Evolutionary conservation across 2,329 filamentous ascomycete genomes (phyloP), one percentile per base, ranked within the genome.

Genomic region (Neophaeococcomyces mojaviensis): DNA sequence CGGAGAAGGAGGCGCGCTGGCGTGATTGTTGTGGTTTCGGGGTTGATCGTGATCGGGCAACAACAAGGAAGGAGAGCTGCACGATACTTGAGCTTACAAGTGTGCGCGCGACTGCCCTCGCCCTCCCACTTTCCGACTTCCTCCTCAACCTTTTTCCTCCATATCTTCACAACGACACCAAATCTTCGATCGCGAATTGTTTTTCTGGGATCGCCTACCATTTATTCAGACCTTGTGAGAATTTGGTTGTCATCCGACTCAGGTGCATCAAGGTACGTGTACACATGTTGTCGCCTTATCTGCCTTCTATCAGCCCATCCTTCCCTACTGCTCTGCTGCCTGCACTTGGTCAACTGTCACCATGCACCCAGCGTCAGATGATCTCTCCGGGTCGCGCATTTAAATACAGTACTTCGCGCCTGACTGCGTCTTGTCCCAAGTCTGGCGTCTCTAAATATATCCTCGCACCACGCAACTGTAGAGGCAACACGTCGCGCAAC

Each of bases 241-340:
- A 39, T 53, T 47, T 52, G 24, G 44, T 39, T 26, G 35, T 10
- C 24, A 38, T 34, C 47, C 44, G 43, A 54, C 51, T 30, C n/a
- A 28, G 44, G 16, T 19, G 41, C 49, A 35, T 16, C 46, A 44
- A 55, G 53, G 53, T 57, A 57, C 32, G 55, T 52, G 33, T 30
- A 47, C 37, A 49, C 44, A 41, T 43, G 42, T 35, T 33, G 20
- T 45, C 26, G 22, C 35, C 47, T 48, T 47, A 53, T 52, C 49
- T 35, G 28, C 30, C 20, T 35, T 35, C 30, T 20, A 32, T 44
- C 34, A 24, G 37, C 40, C 19, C 31, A 24, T 36, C 28, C 9
- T 22, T 10, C 39, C 26, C 42, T 36, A 40, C 37, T 35, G 44
- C 33, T 44, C 46, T 31, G 49, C 19, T 56, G 54, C 52, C 52